These are phyloP conservation scores for Artemisia tridentata DNA, from an alignment of 129 eudicot genomes.

Conservation along the genomic window DNA sequence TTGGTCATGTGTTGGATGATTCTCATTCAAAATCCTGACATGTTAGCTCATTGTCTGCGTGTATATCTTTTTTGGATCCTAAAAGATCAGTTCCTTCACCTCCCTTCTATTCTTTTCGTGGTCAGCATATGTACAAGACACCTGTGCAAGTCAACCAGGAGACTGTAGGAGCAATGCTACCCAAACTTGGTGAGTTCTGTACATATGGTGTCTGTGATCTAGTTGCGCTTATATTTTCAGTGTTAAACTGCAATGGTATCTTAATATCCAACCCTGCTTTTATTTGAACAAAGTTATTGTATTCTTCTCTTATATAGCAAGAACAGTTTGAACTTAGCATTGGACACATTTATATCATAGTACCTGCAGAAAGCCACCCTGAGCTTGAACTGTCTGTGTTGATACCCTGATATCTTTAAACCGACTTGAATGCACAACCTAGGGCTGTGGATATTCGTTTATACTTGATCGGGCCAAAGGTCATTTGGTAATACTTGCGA, in stretches of 20 bases:
- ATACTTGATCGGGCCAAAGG: background rate
- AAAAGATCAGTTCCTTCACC: constrained; percentile 69
- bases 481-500: background rate
- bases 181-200: constrained; percentile 67
- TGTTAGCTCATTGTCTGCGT: constrained; percentile 76
- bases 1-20: constrained; percentile 83
- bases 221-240: background rate
- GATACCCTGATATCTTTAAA: background rate
- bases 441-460: background rate
- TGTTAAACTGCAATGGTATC: background rate
- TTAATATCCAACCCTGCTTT: background rate
- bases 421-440: background rate
- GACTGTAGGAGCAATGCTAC: constrained; percentile 90
- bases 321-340: too few species aligned
- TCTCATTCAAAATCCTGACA: constrained; percentile 80
- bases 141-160: constrained; percentile 68
- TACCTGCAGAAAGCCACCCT: background rate
- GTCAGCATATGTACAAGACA: constrained; percentile 69
- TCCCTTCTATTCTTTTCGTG: constrained; percentile 61
- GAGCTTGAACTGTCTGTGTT: background rate
- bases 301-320: background rate
- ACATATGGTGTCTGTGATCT: background rate
- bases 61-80: constrained; percentile 87
- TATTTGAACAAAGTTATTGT: background rate
- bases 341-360: background rate